Conservation (phyloP, 2,329 filamentous ascomycete genomes). For the Biscogniauxia marginata region DNA sequence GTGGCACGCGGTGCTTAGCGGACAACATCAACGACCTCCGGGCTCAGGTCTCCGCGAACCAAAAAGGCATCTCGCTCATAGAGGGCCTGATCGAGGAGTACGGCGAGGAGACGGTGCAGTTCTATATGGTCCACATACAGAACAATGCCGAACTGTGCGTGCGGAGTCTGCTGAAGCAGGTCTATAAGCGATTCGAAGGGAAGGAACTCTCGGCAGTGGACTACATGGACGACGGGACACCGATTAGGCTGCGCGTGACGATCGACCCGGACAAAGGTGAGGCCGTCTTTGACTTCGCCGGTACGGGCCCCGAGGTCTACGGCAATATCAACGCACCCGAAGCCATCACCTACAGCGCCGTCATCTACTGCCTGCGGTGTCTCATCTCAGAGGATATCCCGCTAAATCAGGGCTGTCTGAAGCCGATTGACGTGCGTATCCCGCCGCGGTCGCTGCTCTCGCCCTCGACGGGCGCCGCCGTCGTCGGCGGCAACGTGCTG, state of each 20-base stretch:
- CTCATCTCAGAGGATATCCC: constrained; percentile 75
- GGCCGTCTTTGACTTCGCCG: constrained; percentile 71
- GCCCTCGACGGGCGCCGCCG: constrained; percentile 69
- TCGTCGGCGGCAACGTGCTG: constrained; percentile 75
- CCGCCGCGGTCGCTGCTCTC: constrained; percentile 67
- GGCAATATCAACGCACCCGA: constrained; percentile 74
- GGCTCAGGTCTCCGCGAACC: constrained; percentile 75
- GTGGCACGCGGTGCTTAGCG: constrained; percentile 68
- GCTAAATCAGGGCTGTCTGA: constrained; percentile 74
- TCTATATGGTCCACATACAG: constrained; percentile 77
- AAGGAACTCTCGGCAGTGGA: constrained; percentile 67
- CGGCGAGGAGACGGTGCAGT: constrained; percentile 69
- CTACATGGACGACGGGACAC: constrained; percentile 77
- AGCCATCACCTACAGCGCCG: constrained; percentile 73
- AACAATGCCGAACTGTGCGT: constrained; percentile 71
- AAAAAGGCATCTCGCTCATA: constrained; percentile 75
- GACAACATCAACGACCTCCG: constrained; percentile 81
- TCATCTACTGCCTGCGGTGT: constrained; percentile 76
- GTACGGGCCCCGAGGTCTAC: constrained; percentile 73
- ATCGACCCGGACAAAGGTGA: constrained; percentile 72
- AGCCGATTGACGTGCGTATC: constrained; percentile 68
- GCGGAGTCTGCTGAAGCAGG: constrained; percentile 64
- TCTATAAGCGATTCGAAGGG: constrained; percentile 65
- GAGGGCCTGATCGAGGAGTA: constrained; percentile 70
- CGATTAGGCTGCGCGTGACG: constrained; percentile 67